Evolutionary conservation across 2,329 filamentous ascomycete species (phyloP).

Genomic region (Chaetomium sp.): DNA sequence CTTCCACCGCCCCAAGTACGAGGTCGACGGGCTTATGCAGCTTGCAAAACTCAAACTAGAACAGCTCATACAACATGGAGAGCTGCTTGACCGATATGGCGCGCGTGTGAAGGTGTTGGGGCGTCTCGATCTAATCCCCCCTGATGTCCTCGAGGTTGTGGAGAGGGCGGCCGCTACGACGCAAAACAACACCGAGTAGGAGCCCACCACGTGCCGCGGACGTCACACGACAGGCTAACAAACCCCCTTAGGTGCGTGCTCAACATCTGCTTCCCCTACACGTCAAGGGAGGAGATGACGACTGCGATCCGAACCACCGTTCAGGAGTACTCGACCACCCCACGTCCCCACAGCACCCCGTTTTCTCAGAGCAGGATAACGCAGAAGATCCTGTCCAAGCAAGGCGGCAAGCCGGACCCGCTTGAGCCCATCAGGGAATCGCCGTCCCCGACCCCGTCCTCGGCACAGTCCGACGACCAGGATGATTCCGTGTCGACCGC

Average conservation of each 20-base stretch:
- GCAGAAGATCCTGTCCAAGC: slow-evolving; percentile 77
- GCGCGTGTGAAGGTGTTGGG: slow-evolving; percentile 84
- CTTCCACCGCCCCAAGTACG: slow-evolving; percentile 94
- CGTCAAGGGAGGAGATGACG: slow-evolving; percentile 92
- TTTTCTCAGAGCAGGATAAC: slow-evolving; percentile 89
- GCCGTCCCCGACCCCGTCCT: slow-evolving; percentile 43
- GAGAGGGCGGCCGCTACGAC: slow-evolving; percentile 86
- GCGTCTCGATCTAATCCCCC: slow-evolving; percentile 78
- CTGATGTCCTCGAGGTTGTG: slow-evolving; percentile 85
- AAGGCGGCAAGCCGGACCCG: slow-evolving; percentile 52
- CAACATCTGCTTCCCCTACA: slow-evolving; percentile 98
- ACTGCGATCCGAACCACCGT: slow-evolving; percentile 86
- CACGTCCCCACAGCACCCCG: slow-evolving; percentile 64
- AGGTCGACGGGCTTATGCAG: slow-evolving; percentile 96
- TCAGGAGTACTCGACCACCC: slow-evolving; percentile 76
- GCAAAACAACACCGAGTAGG: slow-evolving; percentile 76
- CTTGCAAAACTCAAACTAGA: slow-evolving; percentile 94
- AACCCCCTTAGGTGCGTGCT: slow-evolving; percentile 55
- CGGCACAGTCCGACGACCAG: slow-evolving; percentile 50
- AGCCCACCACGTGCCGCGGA: neutral
- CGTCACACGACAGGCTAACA: slow-evolving; percentile 17
- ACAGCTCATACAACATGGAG: slow-evolving; percentile 89
- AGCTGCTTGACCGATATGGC: slow-evolving; percentile 89
- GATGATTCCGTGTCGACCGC: slow-evolving; percentile 63
- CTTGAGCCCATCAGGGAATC: slow-evolving; percentile 55